phyloP scores from a whole-genome alignment of 345 rosid genomes.

The Durio zibethinus region DNA sequence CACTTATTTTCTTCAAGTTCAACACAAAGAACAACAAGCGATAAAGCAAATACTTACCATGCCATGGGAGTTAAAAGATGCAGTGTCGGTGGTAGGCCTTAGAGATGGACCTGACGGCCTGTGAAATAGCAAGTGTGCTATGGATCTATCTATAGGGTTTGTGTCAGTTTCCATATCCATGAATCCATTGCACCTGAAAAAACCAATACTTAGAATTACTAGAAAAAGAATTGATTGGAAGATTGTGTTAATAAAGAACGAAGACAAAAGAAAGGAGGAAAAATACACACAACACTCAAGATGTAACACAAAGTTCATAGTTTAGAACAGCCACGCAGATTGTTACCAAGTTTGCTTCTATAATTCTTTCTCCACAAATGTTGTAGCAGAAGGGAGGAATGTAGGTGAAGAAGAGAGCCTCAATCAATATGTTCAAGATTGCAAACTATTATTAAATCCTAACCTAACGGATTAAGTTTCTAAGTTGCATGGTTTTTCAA shows the following conservation, averaged over 20 bases:
- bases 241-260: background rate
- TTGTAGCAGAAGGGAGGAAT: background rate
- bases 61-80: slow-evolving; percentile 40
- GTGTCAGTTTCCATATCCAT: slow-evolving; percentile 85
- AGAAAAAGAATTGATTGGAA: background rate
- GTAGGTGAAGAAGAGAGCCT: background rate
- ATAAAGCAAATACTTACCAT: slow-evolving; percentile 36
- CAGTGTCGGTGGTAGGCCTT: slow-evolving; percentile 33
- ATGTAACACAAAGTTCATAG: background rate
- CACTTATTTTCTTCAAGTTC: background rate
- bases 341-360: background rate
- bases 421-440: background rate
- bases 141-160: slow-evolving; percentile 91
- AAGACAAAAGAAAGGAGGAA: background rate
- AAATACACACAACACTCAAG: background rate
- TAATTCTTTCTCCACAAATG: background rate
- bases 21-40: background rate
- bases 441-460: background rate
- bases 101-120: slow-evolving; percentile 64
- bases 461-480: background rate
- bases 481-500: background rate
- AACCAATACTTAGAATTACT: slow-evolving; percentile 5
- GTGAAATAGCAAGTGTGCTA: slow-evolving; percentile 88
- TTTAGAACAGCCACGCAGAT: background rate
- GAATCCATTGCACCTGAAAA: slow-evolving; percentile 54